Conservation (phyloP, 495 filamentous ascomycete species). For the Tetracladium setigerum region DNA sequence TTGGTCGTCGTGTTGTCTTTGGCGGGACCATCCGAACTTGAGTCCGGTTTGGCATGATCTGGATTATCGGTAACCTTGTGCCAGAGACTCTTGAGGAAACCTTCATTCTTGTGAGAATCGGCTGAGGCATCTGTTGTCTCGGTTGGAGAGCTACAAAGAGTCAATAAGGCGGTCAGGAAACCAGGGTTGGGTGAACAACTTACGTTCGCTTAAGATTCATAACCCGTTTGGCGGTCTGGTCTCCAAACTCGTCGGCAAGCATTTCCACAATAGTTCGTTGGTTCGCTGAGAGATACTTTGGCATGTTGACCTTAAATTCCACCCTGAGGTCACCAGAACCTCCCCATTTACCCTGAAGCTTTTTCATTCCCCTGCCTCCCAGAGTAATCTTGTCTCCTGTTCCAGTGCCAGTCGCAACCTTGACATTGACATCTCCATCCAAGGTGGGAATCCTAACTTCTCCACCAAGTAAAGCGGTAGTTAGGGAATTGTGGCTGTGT, state of each 20-base stretch:
- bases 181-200: constrained; percentile 9
- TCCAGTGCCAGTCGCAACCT: constrained; percentile 80
- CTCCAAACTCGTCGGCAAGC: constrained; percentile 88
- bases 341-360: constrained; percentile 47
- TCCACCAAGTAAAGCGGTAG: constrained; percentile 86
- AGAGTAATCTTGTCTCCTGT: constrained; percentile 88
- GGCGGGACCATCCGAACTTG: constrained; percentile 21
- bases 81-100: constrained; percentile 85
- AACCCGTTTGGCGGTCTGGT: constrained; percentile 82
- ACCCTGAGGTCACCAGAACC: constrained; percentile 73
- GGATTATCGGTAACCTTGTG: constrained; percentile 76
- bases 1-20: constrained; percentile 19
- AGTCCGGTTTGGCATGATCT: constrained; percentile 33
- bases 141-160: constrained; percentile 2
- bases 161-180: background rate
- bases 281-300: constrained; percentile 82
- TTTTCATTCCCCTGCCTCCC: constrained; percentile 86
- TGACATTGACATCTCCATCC: constrained; percentile 80
- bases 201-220: constrained; percentile 48
- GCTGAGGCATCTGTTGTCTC: constrained; percentile 18
- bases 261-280: constrained; percentile 90
- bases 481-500: constrained; percentile 84
- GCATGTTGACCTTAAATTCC: constrained; percentile 92
- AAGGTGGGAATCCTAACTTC: constrained; percentile 85
- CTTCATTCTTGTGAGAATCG: constrained; percentile 61